These are phyloP conservation scores for Plantago ovata DNA, from an alignment of 257 asterid genomes.

Conservation along the genomic window DNA sequence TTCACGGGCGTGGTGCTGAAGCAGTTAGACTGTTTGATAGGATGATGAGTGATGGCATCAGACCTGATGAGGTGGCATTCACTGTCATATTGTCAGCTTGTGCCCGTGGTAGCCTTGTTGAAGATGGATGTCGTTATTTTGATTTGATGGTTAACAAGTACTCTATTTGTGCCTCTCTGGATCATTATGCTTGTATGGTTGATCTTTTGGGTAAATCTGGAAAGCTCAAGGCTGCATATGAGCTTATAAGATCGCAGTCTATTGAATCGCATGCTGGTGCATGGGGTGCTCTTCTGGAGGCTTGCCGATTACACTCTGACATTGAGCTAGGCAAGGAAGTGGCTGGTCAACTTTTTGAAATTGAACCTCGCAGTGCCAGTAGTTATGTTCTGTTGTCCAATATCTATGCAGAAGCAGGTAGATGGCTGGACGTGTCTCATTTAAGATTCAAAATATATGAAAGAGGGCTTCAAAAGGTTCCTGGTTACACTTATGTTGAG, in stretches of 20 bases:
- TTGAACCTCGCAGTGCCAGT: constrained; percentile 63
- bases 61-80: constrained; percentile 66
- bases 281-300: constrained; percentile 87
- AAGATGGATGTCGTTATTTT: constrained; percentile 54
- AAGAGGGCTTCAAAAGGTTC: constrained; percentile 50
- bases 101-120: constrained; percentile 52
- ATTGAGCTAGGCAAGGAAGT: constrained; percentile 52
- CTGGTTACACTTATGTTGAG: constrained; percentile 54
- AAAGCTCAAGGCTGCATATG: constrained; percentile 63
- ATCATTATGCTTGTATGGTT: constrained; percentile 72
- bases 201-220: constrained; percentile 77
- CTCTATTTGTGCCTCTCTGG: constrained; percentile 50
- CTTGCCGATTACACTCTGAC: constrained; percentile 55
- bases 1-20: constrained; percentile 45
- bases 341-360: constrained; percentile 49
- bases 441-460: constrained; percentile 54
- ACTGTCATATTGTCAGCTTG: constrained; percentile 62
- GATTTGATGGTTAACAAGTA: constrained; percentile 39
- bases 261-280: constrained; percentile 64
- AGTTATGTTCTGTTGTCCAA: constrained; percentile 65
- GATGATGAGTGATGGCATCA: constrained; percentile 61
- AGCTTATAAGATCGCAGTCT: constrained; percentile 52
- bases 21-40: constrained; percentile 53
- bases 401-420: constrained; percentile 59
- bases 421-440: constrained; percentile 57